Base-by-base conservation (phyloP, 345 rosid genomes). In the Ceriops decandra region DNA sequence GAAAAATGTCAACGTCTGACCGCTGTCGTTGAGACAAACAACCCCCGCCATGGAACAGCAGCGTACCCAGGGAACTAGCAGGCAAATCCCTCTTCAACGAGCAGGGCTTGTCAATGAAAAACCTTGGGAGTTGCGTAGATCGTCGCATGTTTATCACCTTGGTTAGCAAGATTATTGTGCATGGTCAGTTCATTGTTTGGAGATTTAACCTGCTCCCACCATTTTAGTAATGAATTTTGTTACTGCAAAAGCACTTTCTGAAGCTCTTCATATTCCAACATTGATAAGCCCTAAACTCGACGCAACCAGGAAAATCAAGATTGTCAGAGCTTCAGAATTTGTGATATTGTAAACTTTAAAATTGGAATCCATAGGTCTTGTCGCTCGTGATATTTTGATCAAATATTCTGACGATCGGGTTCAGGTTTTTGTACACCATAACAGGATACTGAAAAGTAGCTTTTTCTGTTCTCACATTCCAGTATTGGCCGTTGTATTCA, bases 171-270 rank as follows among this genome's bases (percentile, higher is more conserved):
- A 76, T 83, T 54, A 84, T 87, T 13, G 36, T 7, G 36, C 76
- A 82, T 56, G 84, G 84, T 31, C 76, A 65, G 70, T 85, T 87
- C 68, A 78, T 81, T 63, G 77, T 88, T 42, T 57, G 83, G 95
- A 82, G 95, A 90, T 69, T 89, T 92, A 20, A 85, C 95, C 51
- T 78, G 95, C 32, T 90, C 87, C 79, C 97, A 90, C 68, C 90
- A 85, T 80, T 90, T 88, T 77, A 74, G 77, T 72, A 77, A 72
- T 5, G 92, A 92, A 11, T 1, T 72, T 53, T 88, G 92, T 80
- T 85, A 92, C 17, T 88, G 95, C 78, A 77, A 74, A 74, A 53
- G 95, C 49, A 42, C 87, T 73, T 85, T 85, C 68, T 88, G 90
- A 89, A 2, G 30, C 24, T 54, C 0, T 22, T 11, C 30, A 54